Base-by-base conservation (phyloP, 108 stramenopile genomes). In the Nitzschia sp. region DNA sequence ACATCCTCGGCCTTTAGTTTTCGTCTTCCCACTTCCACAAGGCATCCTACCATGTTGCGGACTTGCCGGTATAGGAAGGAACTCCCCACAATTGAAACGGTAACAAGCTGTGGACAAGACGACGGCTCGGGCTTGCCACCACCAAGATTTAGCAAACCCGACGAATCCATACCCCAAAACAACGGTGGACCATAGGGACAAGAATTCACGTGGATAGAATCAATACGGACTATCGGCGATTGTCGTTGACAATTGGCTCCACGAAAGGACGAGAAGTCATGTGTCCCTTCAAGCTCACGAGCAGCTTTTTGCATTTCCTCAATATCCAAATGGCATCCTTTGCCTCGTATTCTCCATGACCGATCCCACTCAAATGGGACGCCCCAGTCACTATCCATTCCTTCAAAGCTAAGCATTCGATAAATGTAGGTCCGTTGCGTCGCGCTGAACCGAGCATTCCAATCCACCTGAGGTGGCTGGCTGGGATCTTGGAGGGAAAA, bases 31-130 rank as follows among this genome's bases (percentile, higher is more conserved):
- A 94, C 93, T 13, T 84, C 77, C 30, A 85, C 83, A 49, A 89
- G 51, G 51, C 79, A 86, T 6, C 82, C 90, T 13, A 89, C 86
- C 59, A 94, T 85, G 63, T 94, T 94, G 38, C 93, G 80, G 11
- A 94, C 89, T 78, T 89, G 88, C 24, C 85, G 87, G 64, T 94
- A 94, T 21, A 94, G 51, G 69, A 94, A 94, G 51, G 83, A 80
- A 36, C 88, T 87, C 4, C 88, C 93, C 18, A 54, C 82, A 51
- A 94, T 68, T 38, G 61, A 27, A 28, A 94, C 66, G 34, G 92
- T 89, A 2, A 89, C 56, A 13, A 93, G 79, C 36, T 76, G 73
- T 38, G 62, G 59, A 31, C n/a, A 25, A 2, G 23, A 46, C 31
- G 21, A 31, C 9, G 31, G 17, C 2, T 38, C 35, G 2, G 23